A percentile compares a stretch with the other conserved stretches of the same genome.
These are phyloP conservation scores for Solanum piurae DNA, from an alignment of 257 asterid genomes.

Conservation along the genomic window DNA sequence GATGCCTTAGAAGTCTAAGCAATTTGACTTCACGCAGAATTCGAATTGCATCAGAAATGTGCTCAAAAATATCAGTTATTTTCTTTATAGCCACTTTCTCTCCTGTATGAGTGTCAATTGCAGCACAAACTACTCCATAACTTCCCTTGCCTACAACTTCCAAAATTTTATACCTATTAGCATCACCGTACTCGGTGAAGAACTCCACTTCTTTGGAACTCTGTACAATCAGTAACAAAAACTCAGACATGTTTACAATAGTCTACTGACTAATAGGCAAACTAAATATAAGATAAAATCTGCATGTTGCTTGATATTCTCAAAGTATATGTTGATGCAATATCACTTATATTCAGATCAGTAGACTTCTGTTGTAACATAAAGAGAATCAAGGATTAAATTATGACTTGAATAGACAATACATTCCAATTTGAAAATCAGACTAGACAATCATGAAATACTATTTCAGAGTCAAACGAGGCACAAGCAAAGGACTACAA, in stretches of 20 bases:
- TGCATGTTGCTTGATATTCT: neutral
- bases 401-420: neutral
- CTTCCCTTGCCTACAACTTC: slow-evolving; percentile 91
- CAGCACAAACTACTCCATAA: slow-evolving; percentile 95
- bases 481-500: neutral
- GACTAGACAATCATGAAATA: neutral
- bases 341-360: neutral
- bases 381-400: neutral
- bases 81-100: slow-evolving; percentile 92
- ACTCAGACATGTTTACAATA: neutral
- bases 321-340: neutral
- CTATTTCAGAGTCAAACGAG: neutral
- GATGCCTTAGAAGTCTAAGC: slow-evolving; percentile 79
- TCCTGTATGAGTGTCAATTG: slow-evolving; percentile 80
- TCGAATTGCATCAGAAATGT: slow-evolving; percentile 76
- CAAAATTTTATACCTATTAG: slow-evolving; percentile 69
- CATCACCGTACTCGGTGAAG: slow-evolving; percentile 81
- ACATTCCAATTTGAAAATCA: neutral
- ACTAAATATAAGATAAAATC: neutral
- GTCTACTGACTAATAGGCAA: neutral
- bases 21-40: slow-evolving; percentile 82
- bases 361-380: neutral
- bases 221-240: slow-evolving; percentile 25
- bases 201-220: slow-evolving; percentile 51
- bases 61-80: slow-evolving; percentile 77